Conservation (phyloP, 1,284 basidiomycete species). For the Inonotus hispidus region DNA sequence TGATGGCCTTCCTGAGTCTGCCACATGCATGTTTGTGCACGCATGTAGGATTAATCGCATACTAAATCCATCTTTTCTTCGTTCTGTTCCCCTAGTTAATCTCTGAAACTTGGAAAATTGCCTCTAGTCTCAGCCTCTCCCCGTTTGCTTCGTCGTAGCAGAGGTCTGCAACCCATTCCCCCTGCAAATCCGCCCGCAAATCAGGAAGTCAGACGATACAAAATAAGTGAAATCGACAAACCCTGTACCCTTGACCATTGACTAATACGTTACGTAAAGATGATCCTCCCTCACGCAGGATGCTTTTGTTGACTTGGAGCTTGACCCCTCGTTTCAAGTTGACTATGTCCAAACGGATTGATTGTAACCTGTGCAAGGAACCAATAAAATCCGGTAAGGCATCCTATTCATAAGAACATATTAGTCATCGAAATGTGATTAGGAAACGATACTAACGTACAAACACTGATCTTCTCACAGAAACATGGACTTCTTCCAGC, state of each 20-base stretch:
- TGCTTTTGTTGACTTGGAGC: background rate
- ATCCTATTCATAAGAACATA: background rate
- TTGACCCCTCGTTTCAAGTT: background rate
- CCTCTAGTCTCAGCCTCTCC: background rate
- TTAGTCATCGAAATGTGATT: background rate
- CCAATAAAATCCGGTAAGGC: background rate
- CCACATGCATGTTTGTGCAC: background rate
- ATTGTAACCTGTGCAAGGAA: background rate
- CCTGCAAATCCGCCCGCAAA: background rate
- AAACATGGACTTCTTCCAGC: slow-evolving; percentile 4
- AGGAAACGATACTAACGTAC: background rate
- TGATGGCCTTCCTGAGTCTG: background rate
- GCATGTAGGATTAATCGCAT: background rate
- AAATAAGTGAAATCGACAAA: no score
- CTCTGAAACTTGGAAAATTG: background rate
- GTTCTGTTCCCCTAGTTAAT: background rate
- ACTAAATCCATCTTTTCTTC: background rate
- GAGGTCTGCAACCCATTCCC: background rate
- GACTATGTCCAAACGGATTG: background rate
- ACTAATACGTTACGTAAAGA: background rate
- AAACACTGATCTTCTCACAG: background rate
- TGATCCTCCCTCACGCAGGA: background rate
- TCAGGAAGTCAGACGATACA: no score
- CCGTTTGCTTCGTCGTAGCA: background rate
- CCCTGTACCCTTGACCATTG: background rate